phyloP scores from a whole-genome alignment of 371 early-diverging fungal genomes.

The Thermomucor indicae-seudaticae region DNA sequence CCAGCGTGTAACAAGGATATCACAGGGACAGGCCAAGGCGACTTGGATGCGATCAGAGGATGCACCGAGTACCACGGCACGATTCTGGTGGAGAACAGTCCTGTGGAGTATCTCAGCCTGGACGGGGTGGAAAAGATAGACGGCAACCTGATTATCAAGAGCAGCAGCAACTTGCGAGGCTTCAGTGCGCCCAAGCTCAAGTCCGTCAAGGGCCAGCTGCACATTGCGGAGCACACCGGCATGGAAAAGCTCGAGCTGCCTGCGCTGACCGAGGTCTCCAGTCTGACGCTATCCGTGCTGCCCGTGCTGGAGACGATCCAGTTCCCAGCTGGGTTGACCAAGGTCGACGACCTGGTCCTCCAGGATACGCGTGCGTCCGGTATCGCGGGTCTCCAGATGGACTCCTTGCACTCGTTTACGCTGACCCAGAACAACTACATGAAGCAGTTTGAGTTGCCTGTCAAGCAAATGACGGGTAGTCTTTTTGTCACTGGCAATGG shows the following conservation, averaged over 20 bases:
- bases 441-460: slow-evolving; percentile 38
- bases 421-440: slow-evolving; percentile 49
- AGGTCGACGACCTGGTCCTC: slow-evolving; percentile 30
- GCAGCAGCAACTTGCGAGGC: slow-evolving; percentile 29
- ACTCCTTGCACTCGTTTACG: slow-evolving; percentile 28
- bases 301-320: slow-evolving; percentile 42
- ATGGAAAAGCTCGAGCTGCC: slow-evolving; percentile 36
- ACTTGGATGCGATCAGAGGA: slow-evolving; percentile 38
- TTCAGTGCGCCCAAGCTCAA: slow-evolving; percentile 44
- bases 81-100: slow-evolving; percentile 31
- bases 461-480: slow-evolving; percentile 33
- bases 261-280: slow-evolving; percentile 28
- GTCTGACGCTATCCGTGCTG: slow-evolving; percentile 34
- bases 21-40: slow-evolving; percentile 30
- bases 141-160: slow-evolving; percentile 39
- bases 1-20: slow-evolving; percentile 23
- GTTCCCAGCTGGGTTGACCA: slow-evolving; percentile 40
- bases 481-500: slow-evolving; percentile 46
- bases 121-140: slow-evolving; percentile 33
- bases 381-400: slow-evolving; percentile 37
- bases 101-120: slow-evolving; percentile 19
- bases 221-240: slow-evolving; percentile 41
- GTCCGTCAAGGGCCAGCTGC: slow-evolving; percentile 37
- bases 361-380: slow-evolving; percentile 45
- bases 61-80: slow-evolving; percentile 45